These are phyloP conservation scores for Pleurozium schreberi DNA, from an alignment of 225 moss, liverwort and hornwort species.

Conservation along the genomic window DNA sequence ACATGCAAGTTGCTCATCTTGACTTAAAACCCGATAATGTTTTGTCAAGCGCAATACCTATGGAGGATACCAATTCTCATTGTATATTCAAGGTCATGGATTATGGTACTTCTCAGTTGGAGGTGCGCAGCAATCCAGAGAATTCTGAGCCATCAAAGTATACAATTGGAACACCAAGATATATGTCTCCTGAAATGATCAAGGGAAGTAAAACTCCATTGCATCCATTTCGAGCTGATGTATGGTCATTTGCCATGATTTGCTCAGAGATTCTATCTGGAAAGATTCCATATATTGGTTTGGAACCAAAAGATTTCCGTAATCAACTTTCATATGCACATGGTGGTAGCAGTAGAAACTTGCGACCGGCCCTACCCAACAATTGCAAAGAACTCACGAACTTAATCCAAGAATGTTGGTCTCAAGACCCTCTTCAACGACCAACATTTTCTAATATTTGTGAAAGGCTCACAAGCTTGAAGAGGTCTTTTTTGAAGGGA, in stretches of 20 bases:
- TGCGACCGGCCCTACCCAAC: neutral
- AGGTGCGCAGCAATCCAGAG: neutral
- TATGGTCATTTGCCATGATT: neutral
- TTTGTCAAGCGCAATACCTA: neutral
- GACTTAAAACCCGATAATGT: neutral
- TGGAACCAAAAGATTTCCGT: accelerated
- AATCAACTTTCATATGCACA: accelerated
- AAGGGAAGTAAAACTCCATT: neutral
- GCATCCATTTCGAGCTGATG: neutral
- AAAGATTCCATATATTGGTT: accelerated
- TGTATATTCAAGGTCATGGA: neutral
- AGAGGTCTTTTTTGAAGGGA: neutral
- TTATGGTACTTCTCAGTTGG: neutral
- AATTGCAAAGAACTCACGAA: neutral
- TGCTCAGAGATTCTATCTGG: neutral
- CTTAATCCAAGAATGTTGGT: neutral
- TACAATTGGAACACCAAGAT: neutral
- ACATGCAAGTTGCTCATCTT: neutral
- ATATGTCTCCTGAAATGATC: neutral
- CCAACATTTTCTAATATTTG: neutral
- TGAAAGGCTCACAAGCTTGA: neutral
- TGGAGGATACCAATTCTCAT: neutral
- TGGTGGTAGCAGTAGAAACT: accelerated
- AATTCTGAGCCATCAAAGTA: neutral
- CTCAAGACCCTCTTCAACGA: neutral